Evolutionary conservation across 352 stramenopile genomes (phyloP).

Genomic region (Saprolegnia parasitica): DNA sequence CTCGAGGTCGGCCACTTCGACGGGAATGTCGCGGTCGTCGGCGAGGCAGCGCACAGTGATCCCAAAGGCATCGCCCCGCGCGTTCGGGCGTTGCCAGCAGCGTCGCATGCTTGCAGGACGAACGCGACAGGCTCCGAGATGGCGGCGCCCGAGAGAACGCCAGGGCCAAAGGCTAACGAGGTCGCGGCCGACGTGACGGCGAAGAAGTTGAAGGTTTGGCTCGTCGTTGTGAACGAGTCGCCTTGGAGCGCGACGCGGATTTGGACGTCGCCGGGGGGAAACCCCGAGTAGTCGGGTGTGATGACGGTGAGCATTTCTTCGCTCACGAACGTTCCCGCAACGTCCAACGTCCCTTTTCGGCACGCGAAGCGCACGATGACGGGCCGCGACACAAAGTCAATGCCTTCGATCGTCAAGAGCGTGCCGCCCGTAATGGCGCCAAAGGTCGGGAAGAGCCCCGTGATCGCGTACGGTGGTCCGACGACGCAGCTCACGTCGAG

Average conservation of each 20-base stretch:
- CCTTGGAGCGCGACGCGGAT: constrained; percentile 88
- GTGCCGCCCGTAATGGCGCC: constrained; percentile 92
- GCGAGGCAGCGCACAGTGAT: constrained; percentile 62
- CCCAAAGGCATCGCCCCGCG: constrained; percentile 92
- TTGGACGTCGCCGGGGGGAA: constrained; percentile 80
- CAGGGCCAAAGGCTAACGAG: constrained; percentile 92
- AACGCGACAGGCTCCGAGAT: constrained; percentile 69
- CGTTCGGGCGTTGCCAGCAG: constrained; percentile 62
- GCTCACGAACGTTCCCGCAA: constrained; percentile 83
- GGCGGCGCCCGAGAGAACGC: constrained; percentile 83
- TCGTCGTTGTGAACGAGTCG: constrained; percentile 93
- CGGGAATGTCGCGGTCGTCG: constrained; percentile 36
- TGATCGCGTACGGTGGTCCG: constrained; percentile 94
- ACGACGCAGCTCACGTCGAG: constrained; percentile 94
- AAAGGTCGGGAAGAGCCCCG: constrained; percentile 78
- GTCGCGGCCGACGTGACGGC: constrained; percentile 82
- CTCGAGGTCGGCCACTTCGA: constrained; percentile 77
- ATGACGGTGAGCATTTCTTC: constrained; percentile 84
- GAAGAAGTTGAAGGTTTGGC: constrained; percentile 92
- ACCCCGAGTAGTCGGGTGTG: constrained; percentile 88
- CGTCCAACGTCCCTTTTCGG: constrained; percentile 86
- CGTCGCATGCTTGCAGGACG: constrained; percentile 83
- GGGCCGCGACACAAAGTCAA: constrained; percentile 86
- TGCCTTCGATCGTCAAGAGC: constrained; percentile 80
- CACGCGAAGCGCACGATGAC: constrained; percentile 89